phyloP scores from a whole-genome alignment of 805 yeast genomes.

The Pichia cephalocereana region DNA sequence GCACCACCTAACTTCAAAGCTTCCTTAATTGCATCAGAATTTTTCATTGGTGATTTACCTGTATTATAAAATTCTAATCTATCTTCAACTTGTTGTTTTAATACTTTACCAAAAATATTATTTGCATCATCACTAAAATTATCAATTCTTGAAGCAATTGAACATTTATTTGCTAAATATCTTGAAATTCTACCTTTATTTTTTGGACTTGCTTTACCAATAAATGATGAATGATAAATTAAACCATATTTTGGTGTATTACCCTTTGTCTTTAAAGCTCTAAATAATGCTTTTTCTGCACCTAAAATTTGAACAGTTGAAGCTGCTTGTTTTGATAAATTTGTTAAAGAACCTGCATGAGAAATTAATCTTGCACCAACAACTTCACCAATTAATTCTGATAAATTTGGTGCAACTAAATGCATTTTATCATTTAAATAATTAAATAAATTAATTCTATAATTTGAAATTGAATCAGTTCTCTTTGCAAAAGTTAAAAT shows the following conservation, averaged over 20 bases:
- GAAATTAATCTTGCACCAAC: slow-evolving; percentile 98
- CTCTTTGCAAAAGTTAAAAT: slow-evolving; percentile 87
- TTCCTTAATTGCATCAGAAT: slow-evolving; percentile 85
- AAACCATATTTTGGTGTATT: slow-evolving; percentile 95
- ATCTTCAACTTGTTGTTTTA: slow-evolving; percentile 96
- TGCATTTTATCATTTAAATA: slow-evolving; percentile 95
- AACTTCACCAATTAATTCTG: slow-evolving; percentile 96
- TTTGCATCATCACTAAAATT: slow-evolving; percentile 93
- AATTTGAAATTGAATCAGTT: slow-evolving; percentile 85
- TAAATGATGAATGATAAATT: slow-evolving; percentile 89
- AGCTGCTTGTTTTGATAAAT: slow-evolving; percentile 96
- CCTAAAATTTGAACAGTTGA: slow-evolving; percentile 97
- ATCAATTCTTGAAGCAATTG: slow-evolving; percentile 98
- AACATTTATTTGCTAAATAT: slow-evolving; percentile 97
- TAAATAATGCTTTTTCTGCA: slow-evolving; percentile 93
- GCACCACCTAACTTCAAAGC: slow-evolving; percentile 60
- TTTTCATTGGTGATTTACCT: slow-evolving; percentile 95
- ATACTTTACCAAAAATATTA: slow-evolving; percentile 78
- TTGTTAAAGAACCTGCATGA: slow-evolving; percentile 96
- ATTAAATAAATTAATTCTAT: slow-evolving; percentile 73
- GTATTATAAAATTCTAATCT: slow-evolving; percentile 93
- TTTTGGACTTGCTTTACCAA: slow-evolving; percentile 89
- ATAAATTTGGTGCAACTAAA: slow-evolving; percentile 93
- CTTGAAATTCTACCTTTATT: slow-evolving; percentile 99
- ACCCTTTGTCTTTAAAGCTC: slow-evolving; percentile 94